A percentile compares a stretch with the other conserved stretches of the same genome.
Evolutionary conservation across 345 rosid species (phyloP).

Genomic region (Gossypium stocksii): DNA sequence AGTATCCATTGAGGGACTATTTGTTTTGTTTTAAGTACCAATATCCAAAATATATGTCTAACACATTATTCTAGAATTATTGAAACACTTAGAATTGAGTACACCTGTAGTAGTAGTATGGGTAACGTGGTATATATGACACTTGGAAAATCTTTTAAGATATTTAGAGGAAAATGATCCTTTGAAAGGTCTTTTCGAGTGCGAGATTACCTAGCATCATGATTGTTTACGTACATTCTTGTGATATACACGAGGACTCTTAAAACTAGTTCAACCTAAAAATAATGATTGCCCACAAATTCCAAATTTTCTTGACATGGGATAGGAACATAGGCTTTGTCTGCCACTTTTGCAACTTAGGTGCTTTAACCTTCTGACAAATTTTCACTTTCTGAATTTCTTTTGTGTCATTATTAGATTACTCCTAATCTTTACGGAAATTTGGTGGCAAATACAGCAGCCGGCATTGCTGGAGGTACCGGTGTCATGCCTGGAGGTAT

Average conservation of each 20-base stretch:
- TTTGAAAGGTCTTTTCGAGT: neutral
- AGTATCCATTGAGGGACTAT: neutral
- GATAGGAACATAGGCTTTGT: neutral
- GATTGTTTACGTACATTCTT: neutral
- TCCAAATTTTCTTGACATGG: neutral
- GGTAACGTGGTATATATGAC: neutral
- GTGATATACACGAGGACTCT: neutral
- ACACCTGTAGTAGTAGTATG: too few species aligned
- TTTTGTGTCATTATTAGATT: conserved; percentile 44
- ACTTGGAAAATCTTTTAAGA: neutral
- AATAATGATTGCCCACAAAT: neutral
- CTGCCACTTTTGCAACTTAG: too few species aligned
- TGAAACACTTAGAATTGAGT: too few species aligned
- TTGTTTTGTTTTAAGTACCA: too few species aligned
- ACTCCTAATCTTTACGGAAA: conserved; percentile 94
- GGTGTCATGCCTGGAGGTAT: conserved; percentile 99
- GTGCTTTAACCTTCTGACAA: neutral
- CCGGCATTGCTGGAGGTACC: conserved; percentile 97
- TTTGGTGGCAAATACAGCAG: conserved; percentile 88
- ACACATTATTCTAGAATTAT: too few species aligned
- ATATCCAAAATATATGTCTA: too few species aligned
- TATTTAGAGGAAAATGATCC: neutral
- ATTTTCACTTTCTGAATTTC: neutral
- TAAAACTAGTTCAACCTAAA: neutral
- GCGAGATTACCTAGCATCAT: neutral